Evolutionary conservation across 2,329 filamentous ascomycete genomes (phyloP).

Genomic region (Phyllosticta citrichinensis): DNA sequence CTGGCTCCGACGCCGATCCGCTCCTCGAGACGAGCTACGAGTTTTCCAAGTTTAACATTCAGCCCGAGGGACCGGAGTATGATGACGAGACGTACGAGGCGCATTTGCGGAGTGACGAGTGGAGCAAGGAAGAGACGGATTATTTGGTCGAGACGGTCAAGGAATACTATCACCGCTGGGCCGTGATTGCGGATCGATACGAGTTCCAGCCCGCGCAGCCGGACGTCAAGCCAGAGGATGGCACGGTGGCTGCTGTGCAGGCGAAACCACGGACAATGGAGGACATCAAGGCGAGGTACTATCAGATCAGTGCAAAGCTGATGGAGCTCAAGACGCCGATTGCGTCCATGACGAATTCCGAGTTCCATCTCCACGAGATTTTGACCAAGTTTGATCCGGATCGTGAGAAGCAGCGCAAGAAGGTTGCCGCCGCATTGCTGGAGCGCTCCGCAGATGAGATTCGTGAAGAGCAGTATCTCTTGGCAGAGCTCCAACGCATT

Average conservation of each 20-base stretch:
- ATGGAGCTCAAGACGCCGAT: slow-evolving; percentile 32
- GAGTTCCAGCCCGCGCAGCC: slow-evolving; percentile 47
- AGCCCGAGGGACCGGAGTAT: slow-evolving; percentile 69
- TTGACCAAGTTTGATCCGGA: slow-evolving; percentile 79
- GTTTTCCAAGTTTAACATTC: slow-evolving; percentile 84
- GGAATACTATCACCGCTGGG: slow-evolving; percentile 82
- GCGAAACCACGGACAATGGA: slow-evolving; percentile 63
- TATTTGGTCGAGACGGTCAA: slow-evolving; percentile 68
- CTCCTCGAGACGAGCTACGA: slow-evolving; percentile 40
- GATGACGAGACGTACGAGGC: slow-evolving; percentile 77
- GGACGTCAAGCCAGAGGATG: not conserved
- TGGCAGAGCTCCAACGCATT: slow-evolving; percentile 87
- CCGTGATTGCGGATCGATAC: slow-evolving; percentile 86
- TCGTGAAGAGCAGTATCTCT: slow-evolving; percentile 78
- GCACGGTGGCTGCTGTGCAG: slow-evolving; percentile 25
- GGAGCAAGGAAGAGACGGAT: slow-evolving; percentile 89
- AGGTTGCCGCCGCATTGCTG: slow-evolving; percentile 70
- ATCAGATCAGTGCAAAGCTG: slow-evolving; percentile 58
- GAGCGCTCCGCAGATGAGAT: slow-evolving; percentile 77
- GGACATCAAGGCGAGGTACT: slow-evolving; percentile 85
- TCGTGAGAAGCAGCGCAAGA: slow-evolving; percentile 71
- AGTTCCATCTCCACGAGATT: slow-evolving; percentile 73
- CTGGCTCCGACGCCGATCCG: slow-evolving; percentile 22
- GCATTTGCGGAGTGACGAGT: slow-evolving; percentile 63
- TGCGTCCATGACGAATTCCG: slow-evolving; percentile 64